Evolutionary conservation across 208 protist species (phyloP).

Genomic region (Trypanosoma platydactyli): DNA sequence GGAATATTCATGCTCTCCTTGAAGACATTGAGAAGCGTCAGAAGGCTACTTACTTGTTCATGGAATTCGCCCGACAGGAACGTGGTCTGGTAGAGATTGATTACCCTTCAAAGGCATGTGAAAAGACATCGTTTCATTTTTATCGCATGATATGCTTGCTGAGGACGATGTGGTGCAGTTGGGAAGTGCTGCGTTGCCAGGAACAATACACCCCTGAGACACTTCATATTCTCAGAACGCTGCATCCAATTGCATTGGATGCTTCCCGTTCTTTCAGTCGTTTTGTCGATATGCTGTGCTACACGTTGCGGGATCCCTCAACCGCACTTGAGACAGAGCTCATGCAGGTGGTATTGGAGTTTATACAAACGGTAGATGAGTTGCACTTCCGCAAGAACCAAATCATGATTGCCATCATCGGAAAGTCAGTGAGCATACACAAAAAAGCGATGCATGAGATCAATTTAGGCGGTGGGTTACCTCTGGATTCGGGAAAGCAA

Average conservation of each 20-base stretch:
- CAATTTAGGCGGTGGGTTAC: too few species aligned
- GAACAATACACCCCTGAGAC: slow-evolving; percentile 43
- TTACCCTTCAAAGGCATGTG: slow-evolving; percentile 78
- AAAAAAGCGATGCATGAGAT: too few species aligned
- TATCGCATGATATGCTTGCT: slow-evolving; percentile 79
- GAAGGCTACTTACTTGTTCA: slow-evolving; percentile 71
- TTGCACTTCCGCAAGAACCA: slow-evolving; percentile 77
- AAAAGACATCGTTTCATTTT: slow-evolving; percentile 61
- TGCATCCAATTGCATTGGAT: slow-evolving; percentile 69
- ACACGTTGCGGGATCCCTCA: slow-evolving; percentile 61
- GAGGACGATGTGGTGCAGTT: slow-evolving; percentile 84
- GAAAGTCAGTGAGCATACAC: slow-evolving; percentile 35
- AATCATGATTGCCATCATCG: slow-evolving; percentile 81
- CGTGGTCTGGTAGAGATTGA: slow-evolving; percentile 63
- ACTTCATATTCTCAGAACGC: slow-evolving; percentile 53
- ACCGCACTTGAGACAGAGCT: slow-evolving; percentile 73
- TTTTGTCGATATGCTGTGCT: slow-evolving; percentile 66
- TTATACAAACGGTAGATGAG: slow-evolving; percentile 57
- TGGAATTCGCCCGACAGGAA: slow-evolving; percentile 78
- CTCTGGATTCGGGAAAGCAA: too few species aligned
- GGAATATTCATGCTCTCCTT: slow-evolving; percentile 48
- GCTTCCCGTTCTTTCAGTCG: slow-evolving; percentile 55
- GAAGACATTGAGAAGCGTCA: slow-evolving; percentile 53
- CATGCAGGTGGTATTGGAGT: slow-evolving; percentile 67
- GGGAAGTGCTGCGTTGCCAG: slow-evolving; percentile 80